Conservation (phyloP, 2,329 filamentous ascomycete species). For the Gnomoniopsis sp. region DNA sequence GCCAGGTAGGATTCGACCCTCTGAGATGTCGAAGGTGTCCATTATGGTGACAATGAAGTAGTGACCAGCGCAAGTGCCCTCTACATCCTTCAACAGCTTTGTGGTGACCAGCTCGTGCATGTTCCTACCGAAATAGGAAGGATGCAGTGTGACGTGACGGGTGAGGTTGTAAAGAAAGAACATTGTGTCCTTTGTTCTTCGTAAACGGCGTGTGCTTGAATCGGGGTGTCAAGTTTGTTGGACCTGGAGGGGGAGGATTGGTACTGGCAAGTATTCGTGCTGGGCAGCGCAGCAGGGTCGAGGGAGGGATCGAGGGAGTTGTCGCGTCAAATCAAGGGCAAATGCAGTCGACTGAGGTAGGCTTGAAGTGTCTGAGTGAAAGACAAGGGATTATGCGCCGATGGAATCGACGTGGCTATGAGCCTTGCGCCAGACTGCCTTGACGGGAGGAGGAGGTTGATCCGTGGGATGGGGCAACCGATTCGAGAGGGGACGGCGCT, state of each 20-base stretch:
- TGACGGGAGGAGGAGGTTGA: not conserved
- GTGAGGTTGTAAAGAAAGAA: constrained; percentile 98
- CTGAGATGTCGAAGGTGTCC: constrained; percentile 92
- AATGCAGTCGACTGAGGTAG: not conserved
- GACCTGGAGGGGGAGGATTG: not conserved
- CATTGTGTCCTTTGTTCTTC: constrained; percentile 54
- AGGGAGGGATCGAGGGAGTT: not conserved
- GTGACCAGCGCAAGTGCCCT: constrained; percentile 90
- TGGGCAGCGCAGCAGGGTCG: not conserved
- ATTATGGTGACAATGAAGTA: constrained; percentile 99
- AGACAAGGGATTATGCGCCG: not conserved
- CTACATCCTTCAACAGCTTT: constrained; percentile 87
- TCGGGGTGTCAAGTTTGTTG: not conserved
- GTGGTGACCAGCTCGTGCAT: constrained; percentile 89
- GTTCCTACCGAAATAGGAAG: constrained; percentile 92
- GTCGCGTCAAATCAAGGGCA: not conserved
- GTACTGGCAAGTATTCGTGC: no score
- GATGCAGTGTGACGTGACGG: constrained; percentile 90
- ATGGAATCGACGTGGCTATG: not conserved
- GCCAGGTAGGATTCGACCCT: constrained; percentile 86
- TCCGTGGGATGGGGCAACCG: not conserved
- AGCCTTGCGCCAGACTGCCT: constrained; percentile 6
- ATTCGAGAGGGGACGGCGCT: not conserved
- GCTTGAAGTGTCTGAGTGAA: not conserved
- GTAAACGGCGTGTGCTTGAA: not conserved